Conservation (phyloP, 2,329 filamentous ascomycete genomes). For the Raffaelea deltoideospora region DNA sequence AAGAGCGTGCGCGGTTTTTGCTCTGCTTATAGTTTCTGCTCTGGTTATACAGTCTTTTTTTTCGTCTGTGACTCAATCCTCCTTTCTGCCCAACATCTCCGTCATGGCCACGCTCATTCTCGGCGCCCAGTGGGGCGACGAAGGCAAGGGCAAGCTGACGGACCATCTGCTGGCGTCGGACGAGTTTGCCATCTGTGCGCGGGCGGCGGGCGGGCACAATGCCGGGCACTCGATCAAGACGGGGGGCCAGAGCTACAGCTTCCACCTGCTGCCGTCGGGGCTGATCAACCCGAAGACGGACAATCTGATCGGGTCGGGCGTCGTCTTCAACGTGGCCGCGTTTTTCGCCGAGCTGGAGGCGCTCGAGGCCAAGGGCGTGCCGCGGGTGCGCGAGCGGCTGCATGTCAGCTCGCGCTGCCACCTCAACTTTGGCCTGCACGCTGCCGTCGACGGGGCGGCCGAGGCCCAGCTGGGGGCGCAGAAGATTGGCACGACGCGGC, state of each 20-base stretch:
- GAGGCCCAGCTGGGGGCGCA: slow-evolving; percentile 22
- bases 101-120: slow-evolving; percentile 42
- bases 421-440: slow-evolving; percentile 50
- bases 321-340: slow-evolving; percentile 45
- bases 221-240: slow-evolving; percentile 31
- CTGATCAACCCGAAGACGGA: slow-evolving; percentile 55
- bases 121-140: slow-evolving; percentile 44
- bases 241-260: slow-evolving; percentile 10
- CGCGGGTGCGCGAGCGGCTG: slow-evolving; percentile 29
- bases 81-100: too few species aligned
- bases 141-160: slow-evolving; percentile 11
- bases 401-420: slow-evolving; percentile 49
- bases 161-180: slow-evolving; percentile 9
- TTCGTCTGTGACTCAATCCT: too few species aligned
- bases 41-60: too few species aligned
- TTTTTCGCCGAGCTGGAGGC: slow-evolving; percentile 27
- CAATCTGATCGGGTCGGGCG: slow-evolving; percentile 59
- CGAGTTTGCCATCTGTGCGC: slow-evolving; percentile 30
- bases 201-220: slow-evolving; percentile 46
- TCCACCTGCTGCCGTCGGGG: slow-evolving; percentile 38
- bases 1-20: too few species aligned
- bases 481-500: slow-evolving; percentile 12
- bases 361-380: slow-evolving; percentile 24
- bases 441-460: slow-evolving; percentile 43
- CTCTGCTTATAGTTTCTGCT: too few species aligned